Evolutionary conservation across 805 yeast genomes (phyloP), one percentile per base, ranked within the genome.

Genomic region (Wickerhamiella kurtzmanii): DNA sequence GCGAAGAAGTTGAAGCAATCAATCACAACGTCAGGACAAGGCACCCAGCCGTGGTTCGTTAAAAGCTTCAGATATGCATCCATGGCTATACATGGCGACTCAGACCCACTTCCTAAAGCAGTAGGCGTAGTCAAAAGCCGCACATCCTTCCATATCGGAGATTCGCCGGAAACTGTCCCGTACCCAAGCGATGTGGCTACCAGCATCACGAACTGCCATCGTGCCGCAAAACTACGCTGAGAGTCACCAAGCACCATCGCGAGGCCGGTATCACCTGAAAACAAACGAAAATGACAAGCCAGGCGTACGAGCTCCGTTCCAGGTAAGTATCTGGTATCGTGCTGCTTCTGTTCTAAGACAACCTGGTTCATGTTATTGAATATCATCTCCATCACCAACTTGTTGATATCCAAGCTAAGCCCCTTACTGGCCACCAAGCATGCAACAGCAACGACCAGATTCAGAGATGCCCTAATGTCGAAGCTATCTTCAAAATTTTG

Each of bases 41-140:
- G 49, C 2, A 56, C 55, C 60, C 60, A 57, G 20, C 39, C 20
- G 57, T 58, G 56, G 8, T 19, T 19, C 1, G 46, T 17, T 9
- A 53, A 37, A 3, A 57, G 50, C 4, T 37, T 18, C 3, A 49
- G 43, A 8, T 47, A 43, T 11, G 50, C 37, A 17, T 42, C 43
- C 47, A 51, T 41, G 1, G 51, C 49, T 2, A 15, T 19, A 4
- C 46, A 32, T 25, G 32, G 9, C 11, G 32, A 25, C 6, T 25
- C 32, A 11, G 35, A 37, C 17, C 4, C 8, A 19, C 1, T 22
- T 15, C 9, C 35, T 20, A 3, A 22, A 4, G 17, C 20, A 17
- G 3, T 32, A 5, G 41, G n/a, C 15, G 25, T 38, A 38, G 25
- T 21, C 8, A 38, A 25, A 6, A 17, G 5, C 4, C 41, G 22